A percentile compares a stretch with the other conserved stretches of the same genome.
These are phyloP conservation scores for Neurospora discreta DNA, from an alignment of 495 filamentous ascomycete genomes.

Conservation along the genomic window DNA sequence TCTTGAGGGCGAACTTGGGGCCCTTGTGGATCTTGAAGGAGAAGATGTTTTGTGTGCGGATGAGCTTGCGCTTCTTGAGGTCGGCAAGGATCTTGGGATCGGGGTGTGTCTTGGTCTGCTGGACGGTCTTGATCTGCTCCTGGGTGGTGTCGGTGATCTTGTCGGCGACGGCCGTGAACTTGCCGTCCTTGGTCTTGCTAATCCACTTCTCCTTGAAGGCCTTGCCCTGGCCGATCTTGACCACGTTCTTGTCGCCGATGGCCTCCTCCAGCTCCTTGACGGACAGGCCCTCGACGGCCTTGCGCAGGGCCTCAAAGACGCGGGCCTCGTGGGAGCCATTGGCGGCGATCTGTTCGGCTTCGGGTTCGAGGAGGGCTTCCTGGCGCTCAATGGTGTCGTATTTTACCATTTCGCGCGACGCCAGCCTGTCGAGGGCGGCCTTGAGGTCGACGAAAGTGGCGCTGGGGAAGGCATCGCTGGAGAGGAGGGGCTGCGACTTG, in stretches of 20 bases:
- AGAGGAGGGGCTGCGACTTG: conserved; percentile 51
- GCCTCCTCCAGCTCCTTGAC: conserved; percentile 63
- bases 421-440: conserved; percentile 75
- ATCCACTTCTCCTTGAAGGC: conserved; percentile 97
- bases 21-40: conserved; percentile 76
- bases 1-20: conserved; percentile 70
- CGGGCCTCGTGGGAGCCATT: conserved; percentile 92
- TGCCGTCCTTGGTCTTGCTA: conserved; percentile 64
- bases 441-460: conserved; percentile 63
- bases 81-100: conserved; percentile 67
- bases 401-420: conserved; percentile 69
- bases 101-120: conserved; percentile 52
- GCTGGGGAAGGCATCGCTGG: conserved; percentile 65
- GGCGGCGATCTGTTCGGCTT: conserved; percentile 64
- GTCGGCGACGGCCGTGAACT: conserved; percentile 33
- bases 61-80: conserved; percentile 79
- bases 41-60: conserved; percentile 72
- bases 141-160: conserved; percentile 69
- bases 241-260: conserved; percentile 71
- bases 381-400: conserved; percentile 78
- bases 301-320: conserved; percentile 76
- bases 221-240: conserved; percentile 87
- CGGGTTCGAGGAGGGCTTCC: conserved; percentile 63
- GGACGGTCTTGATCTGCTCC: conserved; percentile 58
- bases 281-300: conserved; percentile 66